phyloP scores from a whole-genome alignment of 1,284 basidiomycete genomes.

The Cutaneotrichosporon curvatum region DNA sequence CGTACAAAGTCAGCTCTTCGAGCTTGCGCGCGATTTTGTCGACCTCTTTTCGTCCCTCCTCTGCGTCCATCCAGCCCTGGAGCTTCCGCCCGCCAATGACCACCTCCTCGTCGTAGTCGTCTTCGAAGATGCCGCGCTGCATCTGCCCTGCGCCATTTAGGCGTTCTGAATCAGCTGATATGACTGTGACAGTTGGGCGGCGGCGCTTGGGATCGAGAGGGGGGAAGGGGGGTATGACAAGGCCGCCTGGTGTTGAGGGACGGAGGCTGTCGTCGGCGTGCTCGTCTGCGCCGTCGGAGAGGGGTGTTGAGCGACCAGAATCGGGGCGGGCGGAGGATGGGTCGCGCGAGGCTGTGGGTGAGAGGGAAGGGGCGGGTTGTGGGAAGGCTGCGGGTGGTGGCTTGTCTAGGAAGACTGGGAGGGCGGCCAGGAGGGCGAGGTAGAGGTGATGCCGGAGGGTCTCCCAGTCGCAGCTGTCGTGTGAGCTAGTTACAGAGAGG shows the following conservation, averaged over 20 bases:
- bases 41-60: constrained; percentile 60
- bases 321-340: too few relatives aligned
- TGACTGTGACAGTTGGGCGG: constrained; percentile 44
- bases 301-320: too few relatives aligned
- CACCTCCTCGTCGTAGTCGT: constrained; percentile 41
- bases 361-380: neutral
- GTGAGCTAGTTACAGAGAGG: neutral
- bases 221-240: constrained; percentile 72
- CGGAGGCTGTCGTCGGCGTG: constrained; percentile 8
- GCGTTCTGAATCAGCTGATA: neutral
- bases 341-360: neutral
- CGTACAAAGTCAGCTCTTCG: constrained; percentile 55
- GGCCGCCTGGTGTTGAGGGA: constrained; percentile 53
- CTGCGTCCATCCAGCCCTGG: constrained; percentile 48
- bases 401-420: constrained; percentile 20
- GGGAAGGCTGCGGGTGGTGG: constrained; percentile 1
- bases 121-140: constrained; percentile 21
- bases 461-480: constrained; percentile 62
- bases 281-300: too few relatives aligned
- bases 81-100: constrained; percentile 53
- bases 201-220: constrained; percentile 50
- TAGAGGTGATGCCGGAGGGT: constrained; percentile 53
- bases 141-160: constrained; percentile 7
- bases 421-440: constrained; percentile 17
- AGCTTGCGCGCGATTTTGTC: constrained; percentile 58